phyloP scores from a whole-genome alignment of 441 rosid species.

The Macaranga tanarius region DNA sequence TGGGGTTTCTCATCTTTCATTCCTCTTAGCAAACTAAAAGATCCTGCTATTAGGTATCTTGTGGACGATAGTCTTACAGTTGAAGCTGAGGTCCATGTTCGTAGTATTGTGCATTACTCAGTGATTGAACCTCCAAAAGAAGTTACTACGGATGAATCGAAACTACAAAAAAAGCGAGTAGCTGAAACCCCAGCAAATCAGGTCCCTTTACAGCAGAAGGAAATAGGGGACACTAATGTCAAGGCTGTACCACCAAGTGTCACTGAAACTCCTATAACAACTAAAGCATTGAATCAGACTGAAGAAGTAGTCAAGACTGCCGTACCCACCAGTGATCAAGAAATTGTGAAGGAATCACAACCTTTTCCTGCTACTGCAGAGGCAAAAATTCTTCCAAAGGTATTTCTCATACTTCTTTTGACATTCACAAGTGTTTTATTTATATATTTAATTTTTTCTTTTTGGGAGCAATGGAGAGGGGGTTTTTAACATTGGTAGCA shows the following conservation, averaged over 20 bases:
- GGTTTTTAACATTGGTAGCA: too few relatives aligned
- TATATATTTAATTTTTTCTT: too few relatives aligned
- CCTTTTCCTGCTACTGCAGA: not conserved
- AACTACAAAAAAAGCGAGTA: not conserved
- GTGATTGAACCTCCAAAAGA: not conserved
- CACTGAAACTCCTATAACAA: not conserved
- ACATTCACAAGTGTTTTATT: too few relatives aligned
- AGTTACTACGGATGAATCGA: not conserved
- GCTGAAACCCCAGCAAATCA: not conserved
- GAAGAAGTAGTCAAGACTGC: not conserved
- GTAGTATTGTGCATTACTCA: not conserved
- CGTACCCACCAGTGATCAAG: not conserved
- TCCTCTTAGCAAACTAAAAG: constrained; percentile 13
- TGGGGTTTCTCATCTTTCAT: constrained; percentile 13
- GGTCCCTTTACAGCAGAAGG: not conserved
- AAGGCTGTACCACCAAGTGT: not conserved
- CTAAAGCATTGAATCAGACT: not conserved
- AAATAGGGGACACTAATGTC: not conserved
- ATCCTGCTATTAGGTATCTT: constrained; percentile 4
- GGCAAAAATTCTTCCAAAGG: not conserved
- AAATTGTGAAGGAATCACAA: not conserved
- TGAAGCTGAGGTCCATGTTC: constrained; percentile 4
- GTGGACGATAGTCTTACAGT: constrained; percentile 6
- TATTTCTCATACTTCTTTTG: not conserved
- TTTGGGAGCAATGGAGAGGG: too few relatives aligned